phyloP scores from a whole-genome alignment of 1,139 yeast species.

The Meyerozyma sp. region DNA sequence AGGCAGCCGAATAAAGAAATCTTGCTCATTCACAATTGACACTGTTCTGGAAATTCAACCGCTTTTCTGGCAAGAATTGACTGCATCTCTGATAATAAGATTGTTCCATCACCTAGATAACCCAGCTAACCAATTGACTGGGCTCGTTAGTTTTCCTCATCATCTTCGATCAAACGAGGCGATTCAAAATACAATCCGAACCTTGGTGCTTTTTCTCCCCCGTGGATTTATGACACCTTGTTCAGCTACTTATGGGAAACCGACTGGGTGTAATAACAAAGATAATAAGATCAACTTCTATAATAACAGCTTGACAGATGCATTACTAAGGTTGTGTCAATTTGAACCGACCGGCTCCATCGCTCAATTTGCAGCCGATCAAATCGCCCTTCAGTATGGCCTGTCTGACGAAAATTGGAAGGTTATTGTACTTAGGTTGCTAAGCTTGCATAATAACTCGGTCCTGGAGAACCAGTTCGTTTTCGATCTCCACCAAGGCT shows the following conservation, averaged over 20 bases:
- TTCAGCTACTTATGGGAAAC: slow-evolving; percentile 21
- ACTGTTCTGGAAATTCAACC: slow-evolving; percentile 17
- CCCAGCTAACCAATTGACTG: slow-evolving; percentile 28
- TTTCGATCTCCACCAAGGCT: background rate
- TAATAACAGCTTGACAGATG: slow-evolving; percentile 30
- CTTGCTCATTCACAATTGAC: slow-evolving; percentile 12
- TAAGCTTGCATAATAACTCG: slow-evolving; percentile 10
- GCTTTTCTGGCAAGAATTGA: slow-evolving; percentile 31
- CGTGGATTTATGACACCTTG: slow-evolving; percentile 26
- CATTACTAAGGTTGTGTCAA: slow-evolving; percentile 19
- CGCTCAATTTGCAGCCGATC: slow-evolving; percentile 17
- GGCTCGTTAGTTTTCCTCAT: slow-evolving; percentile 26
- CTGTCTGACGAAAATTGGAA: background rate
- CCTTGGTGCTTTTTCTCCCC: slow-evolving; percentile 20
- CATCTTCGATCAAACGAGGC: slow-evolving; percentile 14
- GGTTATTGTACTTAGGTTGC: slow-evolving; percentile 23
- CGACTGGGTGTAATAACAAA: slow-evolving; percentile 24
- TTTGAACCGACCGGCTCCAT: slow-evolving; percentile 14
- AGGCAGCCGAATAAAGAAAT: slow-evolving; percentile 13
- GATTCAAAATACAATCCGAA: slow-evolving; percentile 12
- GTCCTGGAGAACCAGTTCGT: background rate
- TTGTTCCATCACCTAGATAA: slow-evolving; percentile 29
- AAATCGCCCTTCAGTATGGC: slow-evolving; percentile 13
- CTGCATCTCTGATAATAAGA: slow-evolving; percentile 31
- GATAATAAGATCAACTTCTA: slow-evolving; percentile 23